Evolutionary conservation across 1,284 basidiomycete genomes (phyloP).

Genomic region (Anthracocystis walkeri): DNA sequence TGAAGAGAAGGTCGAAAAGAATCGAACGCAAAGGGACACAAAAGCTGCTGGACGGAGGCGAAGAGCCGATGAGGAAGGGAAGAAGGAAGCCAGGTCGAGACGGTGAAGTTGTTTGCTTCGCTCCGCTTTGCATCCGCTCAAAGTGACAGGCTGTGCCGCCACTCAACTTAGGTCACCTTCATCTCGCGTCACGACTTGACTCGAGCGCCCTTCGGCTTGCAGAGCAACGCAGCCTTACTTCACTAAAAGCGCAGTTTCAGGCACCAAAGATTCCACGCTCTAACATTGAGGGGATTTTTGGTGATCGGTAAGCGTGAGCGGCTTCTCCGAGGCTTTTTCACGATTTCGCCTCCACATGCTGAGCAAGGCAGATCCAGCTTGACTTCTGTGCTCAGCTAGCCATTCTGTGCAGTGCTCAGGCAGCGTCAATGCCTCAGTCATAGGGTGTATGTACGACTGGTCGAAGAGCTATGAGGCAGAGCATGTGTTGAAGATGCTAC

Average conservation of each 20-base stretch:
- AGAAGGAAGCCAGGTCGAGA: background rate
- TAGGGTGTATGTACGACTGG: too few relatives aligned
- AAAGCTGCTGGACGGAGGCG: slow-evolving; percentile 47
- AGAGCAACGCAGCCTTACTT: background rate
- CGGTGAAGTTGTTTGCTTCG: background rate
- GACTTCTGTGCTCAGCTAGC: background rate
- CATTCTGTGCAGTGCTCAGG: background rate
- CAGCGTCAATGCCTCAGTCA: background rate
- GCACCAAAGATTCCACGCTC: background rate
- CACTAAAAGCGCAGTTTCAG: background rate
- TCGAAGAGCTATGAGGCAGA: too few relatives aligned
- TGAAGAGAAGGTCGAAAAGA: slow-evolving; percentile 13
- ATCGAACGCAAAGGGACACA: slow-evolving; percentile 16
- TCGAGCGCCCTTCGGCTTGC: background rate
- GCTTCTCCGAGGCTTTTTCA: slow-evolving; percentile 11
- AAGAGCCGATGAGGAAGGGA: slow-evolving; percentile 37
- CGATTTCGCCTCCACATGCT: slow-evolving; percentile 16
- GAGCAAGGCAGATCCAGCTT: background rate
- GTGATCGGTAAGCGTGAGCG: slow-evolving; percentile 9
- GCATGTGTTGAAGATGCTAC: too few relatives aligned
- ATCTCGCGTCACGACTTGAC: too few relatives aligned
- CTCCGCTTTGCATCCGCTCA: background rate
- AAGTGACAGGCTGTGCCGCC: background rate
- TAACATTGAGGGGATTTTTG: background rate
- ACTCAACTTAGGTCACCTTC: background rate